Evolutionary conservation across 2,329 filamentous ascomycete genomes (phyloP).

Genomic region (Onygenales sp.): DNA sequence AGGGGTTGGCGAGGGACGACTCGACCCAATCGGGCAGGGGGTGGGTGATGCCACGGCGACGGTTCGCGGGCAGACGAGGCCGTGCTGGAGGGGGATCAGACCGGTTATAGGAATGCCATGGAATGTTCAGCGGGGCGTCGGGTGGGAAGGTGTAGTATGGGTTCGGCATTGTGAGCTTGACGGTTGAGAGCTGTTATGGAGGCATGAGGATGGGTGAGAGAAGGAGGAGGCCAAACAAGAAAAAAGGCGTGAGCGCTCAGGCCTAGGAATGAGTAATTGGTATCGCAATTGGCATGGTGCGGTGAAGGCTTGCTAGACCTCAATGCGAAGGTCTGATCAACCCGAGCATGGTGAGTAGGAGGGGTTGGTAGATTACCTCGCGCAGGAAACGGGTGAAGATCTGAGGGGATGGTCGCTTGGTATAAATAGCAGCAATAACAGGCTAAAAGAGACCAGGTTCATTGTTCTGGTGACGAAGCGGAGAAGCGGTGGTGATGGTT

Average conservation of each 20-base stretch:
- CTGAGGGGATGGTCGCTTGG: no score
- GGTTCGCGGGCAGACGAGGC: background rate
- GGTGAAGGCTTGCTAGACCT: background rate
- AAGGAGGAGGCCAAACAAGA: no score
- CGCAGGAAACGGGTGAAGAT: no score
- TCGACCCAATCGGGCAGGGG: constrained; percentile 1
- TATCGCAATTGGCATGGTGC: background rate
- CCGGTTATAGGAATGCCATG: background rate
- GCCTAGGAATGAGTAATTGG: no score
- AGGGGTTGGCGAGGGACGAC: background rate
- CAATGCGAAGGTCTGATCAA: background rate
- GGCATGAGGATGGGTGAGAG: no score
- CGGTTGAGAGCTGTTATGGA: background rate
- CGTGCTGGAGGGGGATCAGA: background rate
- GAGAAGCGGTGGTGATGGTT: no score
- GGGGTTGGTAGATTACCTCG: no score
- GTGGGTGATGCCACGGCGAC: background rate
- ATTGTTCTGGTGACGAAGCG: no score
- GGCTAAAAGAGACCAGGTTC: no score
- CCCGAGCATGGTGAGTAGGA: background rate
- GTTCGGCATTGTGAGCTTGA: background rate
- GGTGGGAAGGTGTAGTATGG: constrained; percentile 2
- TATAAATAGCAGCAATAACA: no score
- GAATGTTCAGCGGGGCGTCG: background rate
- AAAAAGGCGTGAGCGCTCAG: no score